Percentiles rank a stretch among this genome's conserved stretches.
phyloP scores from a whole-genome alignment of 2,329 filamentous ascomycete genomes.

The Thielaviopsis euricoi region DNA sequence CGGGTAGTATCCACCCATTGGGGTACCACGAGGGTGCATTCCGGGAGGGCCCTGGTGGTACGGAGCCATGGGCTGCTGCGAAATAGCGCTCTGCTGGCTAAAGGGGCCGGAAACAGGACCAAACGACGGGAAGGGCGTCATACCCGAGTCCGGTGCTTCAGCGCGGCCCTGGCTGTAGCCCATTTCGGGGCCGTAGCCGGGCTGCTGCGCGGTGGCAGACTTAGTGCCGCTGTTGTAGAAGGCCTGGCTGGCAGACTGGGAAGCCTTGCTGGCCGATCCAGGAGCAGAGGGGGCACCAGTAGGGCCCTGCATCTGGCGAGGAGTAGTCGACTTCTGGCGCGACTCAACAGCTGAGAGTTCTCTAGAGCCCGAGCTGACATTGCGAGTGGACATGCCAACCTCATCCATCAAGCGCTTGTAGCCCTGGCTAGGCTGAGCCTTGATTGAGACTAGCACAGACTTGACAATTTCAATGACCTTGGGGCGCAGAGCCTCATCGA shows the following conservation, averaged over 20 bases:
- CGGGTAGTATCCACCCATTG: conserved; percentile 41
- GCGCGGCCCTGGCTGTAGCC: conserved; percentile 34
- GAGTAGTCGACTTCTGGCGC: conserved; percentile 38
- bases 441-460: conserved; percentile 72
- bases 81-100: conserved; percentile 25
- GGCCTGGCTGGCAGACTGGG: conserved; percentile 21
- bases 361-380: conserved; percentile 26
- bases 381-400: conserved; percentile 67
- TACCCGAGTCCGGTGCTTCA: conserved; percentile 24
- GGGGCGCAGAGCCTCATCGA: conserved; percentile 75
- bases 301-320: conserved; percentile 32
- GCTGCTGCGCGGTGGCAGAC: conserved; percentile 20
- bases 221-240: conserved; percentile 37
- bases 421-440: conserved; percentile 83
- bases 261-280: conserved; percentile 15
- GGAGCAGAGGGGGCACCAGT: conserved; percentile 25
- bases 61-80: conserved; percentile 27
- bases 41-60: conserved; percentile 36
- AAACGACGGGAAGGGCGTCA: conserved; percentile 34
- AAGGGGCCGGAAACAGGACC: conserved; percentile 36
- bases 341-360: conserved; percentile 29
- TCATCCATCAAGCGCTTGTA: conserved; percentile 99
- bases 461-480: conserved; percentile 89
- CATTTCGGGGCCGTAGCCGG: conserved; percentile 29
- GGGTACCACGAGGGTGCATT: conserved; percentile 37